These are phyloP conservation scores for Debaryomycetaceae sp. DNA, from an alignment of 1,139 yeast species.

Conservation along the genomic window DNA sequence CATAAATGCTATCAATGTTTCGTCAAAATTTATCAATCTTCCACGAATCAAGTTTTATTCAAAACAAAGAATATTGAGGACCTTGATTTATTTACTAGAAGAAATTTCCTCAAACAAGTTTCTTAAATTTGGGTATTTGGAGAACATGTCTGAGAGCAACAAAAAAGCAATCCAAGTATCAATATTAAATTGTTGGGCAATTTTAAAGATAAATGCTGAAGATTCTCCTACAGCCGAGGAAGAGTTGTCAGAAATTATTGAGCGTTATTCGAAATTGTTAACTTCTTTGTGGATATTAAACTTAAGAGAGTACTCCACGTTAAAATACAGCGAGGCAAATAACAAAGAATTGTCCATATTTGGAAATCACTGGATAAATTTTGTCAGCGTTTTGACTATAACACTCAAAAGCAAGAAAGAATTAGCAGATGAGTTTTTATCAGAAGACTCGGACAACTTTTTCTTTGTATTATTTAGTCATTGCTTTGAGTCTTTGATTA, in stretches of 20 bases:
- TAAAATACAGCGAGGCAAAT: constrained; percentile 51
- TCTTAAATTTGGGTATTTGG: constrained; percentile 41
- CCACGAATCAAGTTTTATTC: constrained; percentile 49
- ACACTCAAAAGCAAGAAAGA: constrained; percentile 52
- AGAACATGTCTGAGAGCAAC: constrained; percentile 49
- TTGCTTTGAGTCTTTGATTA: constrained; percentile 72
- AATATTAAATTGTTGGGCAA: constrained; percentile 87
- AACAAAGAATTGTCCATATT: constrained; percentile 57
- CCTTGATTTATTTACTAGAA: constrained; percentile 66
- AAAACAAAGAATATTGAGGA: constrained; percentile 60
- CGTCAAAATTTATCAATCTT: constrained; percentile 67
- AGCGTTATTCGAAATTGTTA: constrained; percentile 57
- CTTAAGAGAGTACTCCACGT: constrained; percentile 68
- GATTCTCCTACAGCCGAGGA: constrained; percentile 33
- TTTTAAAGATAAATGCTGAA: constrained; percentile 52
- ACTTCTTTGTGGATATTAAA: constrained; percentile 79
- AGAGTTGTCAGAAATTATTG: constrained; percentile 43
- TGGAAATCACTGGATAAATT: constrained; percentile 72
- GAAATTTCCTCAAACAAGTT: constrained; percentile 50
- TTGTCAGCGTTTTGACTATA: constrained; percentile 73
- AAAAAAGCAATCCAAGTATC: constrained; percentile 66
- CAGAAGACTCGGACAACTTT: constrained; percentile 68
- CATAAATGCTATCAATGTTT: constrained; percentile 72
- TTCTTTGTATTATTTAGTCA: constrained; percentile 81
- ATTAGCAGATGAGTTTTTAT: constrained; percentile 42